phyloP scores from a whole-genome alignment of 768 basidiomycete species.

The Auricularia sp. region DNA sequence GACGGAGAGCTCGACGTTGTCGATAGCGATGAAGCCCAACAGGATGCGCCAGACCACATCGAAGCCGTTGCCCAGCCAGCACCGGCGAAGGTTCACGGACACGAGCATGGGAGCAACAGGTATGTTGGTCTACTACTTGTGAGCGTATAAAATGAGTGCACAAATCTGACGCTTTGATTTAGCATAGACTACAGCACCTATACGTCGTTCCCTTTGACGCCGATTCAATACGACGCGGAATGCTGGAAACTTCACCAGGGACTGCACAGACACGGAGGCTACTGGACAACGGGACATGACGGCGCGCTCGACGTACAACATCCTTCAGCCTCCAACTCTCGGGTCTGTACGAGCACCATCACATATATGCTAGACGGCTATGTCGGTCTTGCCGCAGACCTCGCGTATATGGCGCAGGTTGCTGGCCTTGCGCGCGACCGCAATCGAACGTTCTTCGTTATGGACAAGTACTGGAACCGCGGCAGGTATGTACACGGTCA shows the following conservation, averaged over 20 bases:
- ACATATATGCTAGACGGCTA: constrained; percentile 64
- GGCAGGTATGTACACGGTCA: constrained; percentile 41
- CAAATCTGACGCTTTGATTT: constrained; percentile 10
- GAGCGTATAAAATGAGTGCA: background rate
- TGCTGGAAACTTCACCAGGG: constrained; percentile 42
- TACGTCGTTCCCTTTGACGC: constrained; percentile 47
- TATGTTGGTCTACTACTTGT: background rate
- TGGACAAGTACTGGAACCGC: constrained; percentile 65
- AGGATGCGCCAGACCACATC: background rate
- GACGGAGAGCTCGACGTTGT: constrained; percentile 12
- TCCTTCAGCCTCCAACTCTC: constrained; percentile 16
- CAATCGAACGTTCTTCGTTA: constrained; percentile 56
- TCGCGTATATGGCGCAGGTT: constrained; percentile 57
- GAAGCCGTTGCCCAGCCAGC: background rate
- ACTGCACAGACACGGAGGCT: constrained; percentile 31
- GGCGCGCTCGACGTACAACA: constrained; percentile 24
- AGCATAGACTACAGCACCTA: constrained; percentile 48
- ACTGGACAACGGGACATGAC: constrained; percentile 15
- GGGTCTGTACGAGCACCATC: constrained; percentile 49
- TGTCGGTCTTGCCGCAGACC: constrained; percentile 54
- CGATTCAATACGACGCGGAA: constrained; percentile 45
- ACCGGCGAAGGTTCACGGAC: background rate
- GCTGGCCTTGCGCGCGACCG: constrained; percentile 59
- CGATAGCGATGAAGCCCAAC: background rate
- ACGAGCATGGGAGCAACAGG: background rate